Evolutionary conservation across 768 basidiomycete species (phyloP).

Genomic region (Termitomyces sp.): DNA sequence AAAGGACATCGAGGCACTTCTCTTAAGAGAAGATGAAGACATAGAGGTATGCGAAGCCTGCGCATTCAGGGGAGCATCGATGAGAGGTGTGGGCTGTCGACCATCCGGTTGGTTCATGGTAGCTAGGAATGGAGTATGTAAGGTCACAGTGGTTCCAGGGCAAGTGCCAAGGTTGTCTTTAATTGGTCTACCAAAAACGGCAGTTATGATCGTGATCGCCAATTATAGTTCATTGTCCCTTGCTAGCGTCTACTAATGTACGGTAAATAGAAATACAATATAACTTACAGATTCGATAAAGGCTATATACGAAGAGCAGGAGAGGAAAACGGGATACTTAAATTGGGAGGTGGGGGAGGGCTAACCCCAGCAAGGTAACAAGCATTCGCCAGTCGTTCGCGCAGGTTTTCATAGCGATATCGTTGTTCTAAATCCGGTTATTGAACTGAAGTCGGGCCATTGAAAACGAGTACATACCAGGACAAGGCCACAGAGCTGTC

Average conservation of each 20-base stretch:
- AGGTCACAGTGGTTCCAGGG: slow-evolving; percentile 16
- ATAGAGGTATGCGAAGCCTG: slow-evolving; percentile 9
- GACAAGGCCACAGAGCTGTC: slow-evolving; percentile 61
- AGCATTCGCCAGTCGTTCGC: slow-evolving; percentile 40
- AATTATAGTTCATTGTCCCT: slow-evolving; percentile 10
- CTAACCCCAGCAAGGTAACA: slow-evolving; percentile 46
- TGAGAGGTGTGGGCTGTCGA: slow-evolving; percentile 14
- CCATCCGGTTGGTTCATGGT: slow-evolving; percentile 13
- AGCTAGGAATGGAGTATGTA: slow-evolving; percentile 1
- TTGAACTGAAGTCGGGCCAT: background rate
- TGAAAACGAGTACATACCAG: slow-evolving; percentile 34
- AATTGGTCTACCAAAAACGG: slow-evolving; percentile 20
- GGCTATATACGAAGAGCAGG: slow-evolving; percentile 16
- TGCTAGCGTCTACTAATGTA: too few relatives aligned
- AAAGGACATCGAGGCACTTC: slow-evolving; percentile 59
- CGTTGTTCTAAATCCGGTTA: slow-evolving; percentile 44
- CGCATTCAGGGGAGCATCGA: slow-evolving; percentile 15
- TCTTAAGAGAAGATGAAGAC: slow-evolving; percentile 40
- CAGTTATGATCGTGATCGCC: slow-evolving; percentile 13
- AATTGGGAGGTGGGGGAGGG: slow-evolving; percentile 37
- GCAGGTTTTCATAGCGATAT: slow-evolving; percentile 41
- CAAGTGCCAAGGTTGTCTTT: slow-evolving; percentile 19
- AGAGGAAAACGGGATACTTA: slow-evolving; percentile 28
- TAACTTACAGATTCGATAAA: background rate
- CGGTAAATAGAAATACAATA: slow-evolving; percentile 11